These are phyloP conservation scores for Colletotrichum gloeosporioides DNA, from an alignment of 2,329 filamentous ascomycete species.

Conservation along the genomic window DNA sequence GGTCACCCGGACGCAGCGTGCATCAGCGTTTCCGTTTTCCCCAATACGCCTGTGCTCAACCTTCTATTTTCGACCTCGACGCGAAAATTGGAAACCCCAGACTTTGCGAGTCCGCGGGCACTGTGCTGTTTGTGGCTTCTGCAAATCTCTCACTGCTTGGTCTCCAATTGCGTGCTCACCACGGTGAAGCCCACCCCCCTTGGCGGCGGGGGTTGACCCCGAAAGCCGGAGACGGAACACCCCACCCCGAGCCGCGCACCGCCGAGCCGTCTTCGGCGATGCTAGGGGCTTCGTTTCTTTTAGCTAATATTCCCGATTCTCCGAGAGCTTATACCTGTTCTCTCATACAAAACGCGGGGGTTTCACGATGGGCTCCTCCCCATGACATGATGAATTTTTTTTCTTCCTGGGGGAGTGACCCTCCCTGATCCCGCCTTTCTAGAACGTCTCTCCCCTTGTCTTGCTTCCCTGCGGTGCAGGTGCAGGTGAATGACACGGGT, in stretches of 20 bases:
- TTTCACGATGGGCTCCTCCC: not conserved
- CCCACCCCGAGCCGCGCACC: conserved; percentile 12
- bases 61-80: not conserved
- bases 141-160: no score
- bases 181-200: not conserved
- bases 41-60: not conserved
- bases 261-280: conserved; percentile 17
- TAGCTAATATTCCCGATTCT: conserved; percentile 12
- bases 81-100: not conserved
- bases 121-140: no score
- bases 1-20: not conserved
- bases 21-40: not conserved
- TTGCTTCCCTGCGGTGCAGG: not conserved
- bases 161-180: not conserved
- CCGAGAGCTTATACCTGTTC: not conserved
- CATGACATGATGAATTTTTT: not conserved
- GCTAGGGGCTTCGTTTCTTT: not conserved
- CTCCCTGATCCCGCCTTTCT: not conserved
- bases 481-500: not conserved
- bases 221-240: conserved; percentile 18
- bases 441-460: not conserved
- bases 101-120: not conserved
- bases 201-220: not conserved
- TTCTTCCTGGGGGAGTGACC: not conserved
- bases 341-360: not conserved